Base-by-base conservation (phyloP, 2,329 filamentous ascomycete species). In the Sarocladium oryzae region DNA sequence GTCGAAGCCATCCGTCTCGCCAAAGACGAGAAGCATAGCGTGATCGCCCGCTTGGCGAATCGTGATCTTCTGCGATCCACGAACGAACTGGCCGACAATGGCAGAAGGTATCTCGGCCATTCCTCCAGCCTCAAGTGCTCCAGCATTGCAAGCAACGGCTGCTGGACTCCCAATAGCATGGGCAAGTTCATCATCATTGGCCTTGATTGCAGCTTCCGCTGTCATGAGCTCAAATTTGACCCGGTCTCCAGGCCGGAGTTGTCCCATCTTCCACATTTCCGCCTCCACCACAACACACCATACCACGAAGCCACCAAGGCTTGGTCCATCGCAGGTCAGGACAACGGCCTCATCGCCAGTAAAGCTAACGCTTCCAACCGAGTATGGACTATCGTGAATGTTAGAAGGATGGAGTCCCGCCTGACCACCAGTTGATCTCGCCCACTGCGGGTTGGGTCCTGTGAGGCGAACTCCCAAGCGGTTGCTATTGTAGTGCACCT, bases 211-310 rank as follows among this genome's bases (percentile, higher is more conserved):
- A 16, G 53, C 54, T 4, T 58, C 55, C 7, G 61, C 56, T 8
- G 48, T 57, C 24, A 70, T 59, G 9, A 64, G 60, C 1, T 56
- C 58, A 30, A 71, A 63, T 0, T 56, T 58, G n/a, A 70, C 61
- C 13, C 56, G 60, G 52, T 72, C 69, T 1, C 70, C 70, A 2
- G 68, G 66, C 7, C 62, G 61, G 13, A 69, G 58, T 52, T 71
- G 70, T 9, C 70, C 71, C 21, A 73, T 54, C 56, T 71, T 71
- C 68, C 68, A 73, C 57, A 72, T 57, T 28, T 72, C 69, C 1
- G 65, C 65, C 11, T 63, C 62, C 4, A 63, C 63, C 4, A 73
- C 62, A 0, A 67, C 64, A 18, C 63, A 68, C 23, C 68, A 66
- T 1, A 68, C 66, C 2, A 72, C 60, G 20, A 73, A 71, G 0